Evolutionary conservation across 2,329 filamentous ascomycete species (phyloP).

Genomic region (Claviceps humidiphila): DNA sequence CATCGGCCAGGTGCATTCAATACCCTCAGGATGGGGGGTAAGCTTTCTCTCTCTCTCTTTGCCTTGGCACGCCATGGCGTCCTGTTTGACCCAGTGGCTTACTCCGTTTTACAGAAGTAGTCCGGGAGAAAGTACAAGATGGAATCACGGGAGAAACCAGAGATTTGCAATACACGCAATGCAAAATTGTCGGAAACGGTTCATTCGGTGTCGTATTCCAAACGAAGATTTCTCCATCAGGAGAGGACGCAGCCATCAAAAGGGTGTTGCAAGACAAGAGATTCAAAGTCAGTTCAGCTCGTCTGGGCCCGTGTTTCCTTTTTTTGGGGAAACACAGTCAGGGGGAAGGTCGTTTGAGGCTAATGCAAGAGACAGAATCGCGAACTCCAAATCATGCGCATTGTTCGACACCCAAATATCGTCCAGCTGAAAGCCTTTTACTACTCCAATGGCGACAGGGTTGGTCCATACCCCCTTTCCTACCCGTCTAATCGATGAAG

Average conservation of each 20-base stretch:
- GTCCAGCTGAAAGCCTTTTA: conserved; percentile 99
- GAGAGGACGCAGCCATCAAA: conserved; percentile 98
- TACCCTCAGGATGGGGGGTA: conserved; percentile 91
- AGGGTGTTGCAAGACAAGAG: conserved; percentile 97
- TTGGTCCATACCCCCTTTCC: conserved; percentile 30
- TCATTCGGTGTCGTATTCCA: conserved; percentile 98
- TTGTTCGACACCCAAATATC: conserved; percentile 96
- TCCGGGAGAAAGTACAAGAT: conserved; percentile 98
- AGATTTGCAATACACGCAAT: conserved; percentile 96
- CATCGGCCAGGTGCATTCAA: conserved; percentile 83
- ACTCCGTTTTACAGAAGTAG: conserved; percentile 55
- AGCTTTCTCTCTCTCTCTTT: conserved; percentile 25
- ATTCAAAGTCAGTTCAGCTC: conserved; percentile 67
- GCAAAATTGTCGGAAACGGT: conserved; percentile 98
- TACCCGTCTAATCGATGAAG: background rate
- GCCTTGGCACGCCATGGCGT: background rate
- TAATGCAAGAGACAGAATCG: conserved; percentile 55
- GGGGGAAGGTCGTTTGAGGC: background rate
- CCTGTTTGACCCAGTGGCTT: conserved; percentile 11
- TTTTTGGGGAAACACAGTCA: no score
- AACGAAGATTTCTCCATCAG: conserved; percentile 94
- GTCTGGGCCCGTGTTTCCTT: no score
- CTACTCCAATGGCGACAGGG: conserved; percentile 96
- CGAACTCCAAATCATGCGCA: conserved; percentile 98
- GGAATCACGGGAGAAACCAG: conserved; percentile 91